Evolutionary conservation across 495 filamentous ascomycete species (phyloP), one percentile per base, ranked within the genome.

Genomic region (Penicillium lividum): DNA sequence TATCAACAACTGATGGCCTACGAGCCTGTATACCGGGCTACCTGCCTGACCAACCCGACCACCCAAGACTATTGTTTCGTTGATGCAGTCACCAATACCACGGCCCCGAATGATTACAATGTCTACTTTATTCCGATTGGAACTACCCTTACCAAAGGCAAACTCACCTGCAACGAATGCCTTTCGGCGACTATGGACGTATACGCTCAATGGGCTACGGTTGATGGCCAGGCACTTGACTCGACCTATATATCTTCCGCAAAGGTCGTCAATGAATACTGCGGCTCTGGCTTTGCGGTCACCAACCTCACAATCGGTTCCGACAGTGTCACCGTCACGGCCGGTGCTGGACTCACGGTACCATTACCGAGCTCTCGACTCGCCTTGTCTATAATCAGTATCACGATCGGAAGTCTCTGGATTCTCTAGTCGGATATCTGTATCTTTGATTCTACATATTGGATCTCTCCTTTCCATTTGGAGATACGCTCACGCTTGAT

Each of bases 41-140:
- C 84, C 6, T 98, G 94, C 68, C 76, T 93, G 33, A 85, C 90
- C 62, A 71, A 72, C 53, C 62, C 71, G 2, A 48, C 65, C 43
- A 77, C 73, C 0, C 34, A 65, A 5, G 57, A 77, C 50, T 83
- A 79, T 57, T 83, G 87, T 73, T 97, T 92, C 68, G 90, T 91
- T 56, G 88, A 91, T 64, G 91, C 92, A 27, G 84, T 91, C 57
- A 92, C 87, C 9, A 96, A 96, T 69, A 63, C 65, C 16, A 79
- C 83, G 9, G 87, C 83, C 28, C 76, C 86, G 0, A 80, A 82
- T 28, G 86, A 90, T 68, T 80, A 85, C 36, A 89, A 92, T 58
- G 75, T 93, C 16, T 98, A 97, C 75, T 91, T 86, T 63, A 75
- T 98, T 1, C 89, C 94, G 5, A 78, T 96, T 40, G 93, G 93